Base-by-base conservation (phyloP, 2,329 filamentous ascomycete species). In the Monosporascus sp. region DNA sequence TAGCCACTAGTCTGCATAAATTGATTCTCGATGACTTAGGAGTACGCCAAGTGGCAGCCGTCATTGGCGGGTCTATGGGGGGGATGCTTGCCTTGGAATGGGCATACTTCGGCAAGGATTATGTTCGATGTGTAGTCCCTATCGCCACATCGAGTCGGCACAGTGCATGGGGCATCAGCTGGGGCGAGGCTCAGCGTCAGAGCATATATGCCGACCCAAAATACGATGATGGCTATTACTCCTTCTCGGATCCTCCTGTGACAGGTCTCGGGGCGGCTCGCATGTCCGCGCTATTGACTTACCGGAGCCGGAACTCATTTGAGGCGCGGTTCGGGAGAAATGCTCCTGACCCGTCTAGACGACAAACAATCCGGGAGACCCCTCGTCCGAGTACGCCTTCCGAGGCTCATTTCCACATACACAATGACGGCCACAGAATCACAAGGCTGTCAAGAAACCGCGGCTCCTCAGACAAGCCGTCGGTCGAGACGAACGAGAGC, bases 141-240 rank as follows among this genome's bases (percentile, higher is more conserved):
- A 93, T 95, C 62, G 90, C 90, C 22, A 94, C 90, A 6, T 93
- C 89, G 7, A 89, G 88, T 61, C 79, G 87, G 43, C 91, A 94
- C 70, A 93, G 89, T 64, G 90, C 90, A 5, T 95, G 90, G 90
- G 87, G 90, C 24, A 95, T 94, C 65, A 92, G 88, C 71, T 95
- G 90, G 90, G 89, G 89, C 43, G 90, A 94, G 69, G 89, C 89
- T 3, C 90, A 95, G 70, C 80, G 90, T 50, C 89, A 94, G 73
- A 92, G 88, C 78, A 97, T 99, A 69, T 99, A 97, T 73, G 92
- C 91, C 40, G 94, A 99, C 68, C 94, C 94, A 35, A 97, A 97
- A 75, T 99, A 99, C 70, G 91, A 97, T 57, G 92, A 97, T 65
- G 94, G 94, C 45, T 97, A 97, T 73, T 99, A 97, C 68, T 66